A percentile compares a stretch with the other conserved stretches of the same genome.
These are phyloP conservation scores for Escovopsis sp. DNA, from an alignment of 2,329 filamentous ascomycete genomes.

Conservation along the genomic window DNA sequence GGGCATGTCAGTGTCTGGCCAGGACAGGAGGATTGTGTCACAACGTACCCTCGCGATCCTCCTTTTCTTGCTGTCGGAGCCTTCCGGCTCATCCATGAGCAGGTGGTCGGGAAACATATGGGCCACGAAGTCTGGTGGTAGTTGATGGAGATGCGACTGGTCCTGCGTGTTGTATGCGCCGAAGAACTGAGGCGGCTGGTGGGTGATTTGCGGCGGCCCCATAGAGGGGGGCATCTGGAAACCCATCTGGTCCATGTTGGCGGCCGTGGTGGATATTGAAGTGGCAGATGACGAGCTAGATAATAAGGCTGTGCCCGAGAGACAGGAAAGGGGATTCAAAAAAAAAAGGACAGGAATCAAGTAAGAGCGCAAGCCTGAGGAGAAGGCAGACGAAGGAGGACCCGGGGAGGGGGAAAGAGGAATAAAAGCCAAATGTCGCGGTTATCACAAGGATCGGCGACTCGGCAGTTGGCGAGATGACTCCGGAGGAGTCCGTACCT, in stretches of 20 bases:
- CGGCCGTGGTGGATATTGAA: not conserved
- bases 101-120: conserved; percentile 43
- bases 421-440: no score
- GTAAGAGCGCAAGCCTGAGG: no score
- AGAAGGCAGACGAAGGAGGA: no score
- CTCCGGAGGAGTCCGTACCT: no score
- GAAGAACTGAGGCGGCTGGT: conserved; percentile 55
- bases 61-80: conserved; percentile 72
- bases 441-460: no score
- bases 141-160: conserved; percentile 35
- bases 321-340: no score
- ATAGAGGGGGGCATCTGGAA: conserved; percentile 45
- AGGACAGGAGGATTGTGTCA: no score
- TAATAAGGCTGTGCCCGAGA: no score
- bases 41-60: conserved; percentile 66
- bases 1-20: no score
- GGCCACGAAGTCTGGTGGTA: conserved; percentile 40
- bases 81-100: conserved; percentile 49
- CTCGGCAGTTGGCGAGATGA: not conserved
- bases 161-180: conserved; percentile 45
- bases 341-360: no score
- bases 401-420: no score
- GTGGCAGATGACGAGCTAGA: no score
- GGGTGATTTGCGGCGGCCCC: conserved; percentile 42
- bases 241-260: conserved; percentile 29